Percentiles rank a stretch among this genome's conserved stretches.
Evolutionary conservation across 306 rosid genomes (phyloP).

Genomic region (Medicago ruthenica): DNA sequence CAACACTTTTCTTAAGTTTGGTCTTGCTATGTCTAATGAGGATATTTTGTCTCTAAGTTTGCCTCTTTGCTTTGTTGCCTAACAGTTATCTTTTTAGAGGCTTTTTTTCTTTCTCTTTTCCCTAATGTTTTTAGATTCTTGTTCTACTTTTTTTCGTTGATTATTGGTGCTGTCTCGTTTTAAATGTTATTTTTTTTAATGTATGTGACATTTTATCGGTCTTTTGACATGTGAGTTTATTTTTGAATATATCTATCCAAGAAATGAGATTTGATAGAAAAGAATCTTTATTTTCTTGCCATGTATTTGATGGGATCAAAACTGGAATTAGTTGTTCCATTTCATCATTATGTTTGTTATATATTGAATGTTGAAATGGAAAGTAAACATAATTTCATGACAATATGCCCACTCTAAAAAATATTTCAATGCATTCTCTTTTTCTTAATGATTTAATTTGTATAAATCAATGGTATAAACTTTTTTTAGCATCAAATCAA

Average conservation of each 20-base stretch:
- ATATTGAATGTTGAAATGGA: conserved; percentile 3
- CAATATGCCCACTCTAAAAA: background rate
- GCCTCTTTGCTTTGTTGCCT: background rate
- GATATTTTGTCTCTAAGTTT: background rate
- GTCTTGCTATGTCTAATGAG: background rate
- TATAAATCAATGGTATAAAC: too few species aligned
- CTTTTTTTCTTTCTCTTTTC: too few species aligned
- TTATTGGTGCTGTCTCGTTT: too few species aligned
- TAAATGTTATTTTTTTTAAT: too few species aligned
- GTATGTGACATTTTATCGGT: background rate
- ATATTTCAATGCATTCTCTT: background rate
- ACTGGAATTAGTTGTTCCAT: background rate
- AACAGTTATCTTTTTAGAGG: background rate
- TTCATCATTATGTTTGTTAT: background rate
- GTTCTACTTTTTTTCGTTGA: background rate
- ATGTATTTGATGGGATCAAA: background rate
- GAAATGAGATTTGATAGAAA: background rate
- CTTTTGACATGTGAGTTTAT: background rate
- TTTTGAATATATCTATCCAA: background rate
- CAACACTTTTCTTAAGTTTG: background rate
- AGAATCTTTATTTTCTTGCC: background rate
- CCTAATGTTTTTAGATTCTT: background rate
- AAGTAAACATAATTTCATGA: background rate
- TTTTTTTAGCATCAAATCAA: too few species aligned
- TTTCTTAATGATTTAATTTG: too few species aligned